Evolutionary conservation across 2,329 filamentous ascomycete species (phyloP).

Genomic region (Fusarium proliferatum): DNA sequence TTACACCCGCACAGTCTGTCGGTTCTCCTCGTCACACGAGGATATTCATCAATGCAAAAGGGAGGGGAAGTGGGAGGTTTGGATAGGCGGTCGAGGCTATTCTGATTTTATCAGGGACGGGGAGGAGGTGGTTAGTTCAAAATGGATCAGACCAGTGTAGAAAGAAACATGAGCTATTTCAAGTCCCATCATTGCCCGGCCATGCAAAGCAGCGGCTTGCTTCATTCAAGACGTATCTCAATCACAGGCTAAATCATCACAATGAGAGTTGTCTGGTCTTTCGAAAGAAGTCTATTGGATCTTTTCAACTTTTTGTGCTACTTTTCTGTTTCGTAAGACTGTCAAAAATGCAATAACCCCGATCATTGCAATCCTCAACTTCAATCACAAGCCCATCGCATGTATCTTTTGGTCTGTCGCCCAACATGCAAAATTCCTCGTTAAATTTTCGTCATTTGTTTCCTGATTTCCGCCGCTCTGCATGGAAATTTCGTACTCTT

Average conservation of each 20-base stretch:
- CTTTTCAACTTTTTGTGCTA: constrained; percentile 15
- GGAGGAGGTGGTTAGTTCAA: constrained; percentile 6
- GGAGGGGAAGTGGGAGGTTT: constrained; percentile 5
- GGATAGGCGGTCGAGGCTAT: constrained; percentile 24
- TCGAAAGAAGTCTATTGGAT: not conserved
- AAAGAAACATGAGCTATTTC: constrained; percentile 26
- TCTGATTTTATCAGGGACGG: constrained; percentile 1
- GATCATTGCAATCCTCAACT: not conserved
- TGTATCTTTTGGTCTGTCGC: not conserved
- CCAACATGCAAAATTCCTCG: not conserved
- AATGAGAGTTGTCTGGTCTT: not conserved
- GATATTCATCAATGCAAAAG: not conserved
- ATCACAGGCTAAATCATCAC: not conserved
- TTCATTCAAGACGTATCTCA: not conserved
- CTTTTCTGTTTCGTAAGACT: constrained; percentile 4
- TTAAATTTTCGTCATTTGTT: not conserved
- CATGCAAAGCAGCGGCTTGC: not conserved
- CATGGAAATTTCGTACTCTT: not conserved
- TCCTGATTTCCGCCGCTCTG: not conserved
- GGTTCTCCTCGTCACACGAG: constrained; percentile 3
- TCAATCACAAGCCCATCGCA: not conserved
- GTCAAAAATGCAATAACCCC: not conserved
- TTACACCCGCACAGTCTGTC: constrained; percentile 8
- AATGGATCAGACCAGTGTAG: constrained; percentile 26
- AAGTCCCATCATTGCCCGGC: not conserved